Evolutionary conservation across 805 yeast genomes (phyloP).

Genomic region (Yamadazyma takamatsuzukensis): DNA sequence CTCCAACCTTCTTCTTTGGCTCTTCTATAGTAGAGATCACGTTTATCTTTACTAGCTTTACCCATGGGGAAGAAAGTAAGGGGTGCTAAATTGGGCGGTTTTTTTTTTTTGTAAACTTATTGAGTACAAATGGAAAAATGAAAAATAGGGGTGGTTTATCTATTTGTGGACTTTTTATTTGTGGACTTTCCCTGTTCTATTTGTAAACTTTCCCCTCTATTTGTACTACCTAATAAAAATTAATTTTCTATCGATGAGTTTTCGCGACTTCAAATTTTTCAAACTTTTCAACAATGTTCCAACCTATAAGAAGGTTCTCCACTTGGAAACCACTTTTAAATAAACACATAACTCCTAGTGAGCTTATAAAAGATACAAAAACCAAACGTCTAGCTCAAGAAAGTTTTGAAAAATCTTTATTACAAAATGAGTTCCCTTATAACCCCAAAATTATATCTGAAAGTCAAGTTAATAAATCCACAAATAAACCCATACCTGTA

Average conservation of each 20-base stretch:
- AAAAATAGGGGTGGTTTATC: too few species aligned
- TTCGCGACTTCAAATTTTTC: too few species aligned
- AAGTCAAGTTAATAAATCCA: conserved; percentile 16
- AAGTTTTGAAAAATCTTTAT: conserved; percentile 24
- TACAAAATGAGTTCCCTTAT: conserved; percentile 23
- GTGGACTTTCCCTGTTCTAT: too few species aligned
- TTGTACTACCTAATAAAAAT: too few species aligned
- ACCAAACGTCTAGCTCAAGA: conserved; percentile 18
- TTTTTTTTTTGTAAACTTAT: too few species aligned
- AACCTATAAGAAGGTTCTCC: too few species aligned
- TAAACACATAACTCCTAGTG: conserved; percentile 21
- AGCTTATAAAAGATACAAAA: conserved; percentile 25
- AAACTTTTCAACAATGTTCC: too few species aligned
- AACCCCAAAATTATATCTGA: conserved; percentile 27
- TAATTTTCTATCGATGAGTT: too few species aligned
- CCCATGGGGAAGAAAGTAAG: conserved; percentile 71
- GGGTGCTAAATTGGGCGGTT: too few species aligned
- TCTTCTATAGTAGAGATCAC: conserved; percentile 86
- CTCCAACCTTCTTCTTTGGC: conserved; percentile 99
- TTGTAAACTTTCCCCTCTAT: too few species aligned
- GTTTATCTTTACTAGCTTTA: conserved; percentile 88
- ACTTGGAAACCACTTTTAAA: not conserved
- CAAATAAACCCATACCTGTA: conserved; percentile 67
- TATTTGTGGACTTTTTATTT: too few species aligned
- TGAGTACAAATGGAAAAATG: not conserved